Conservation (phyloP, 1,284 basidiomycete species). For the Volvariella volvacea region DNA sequence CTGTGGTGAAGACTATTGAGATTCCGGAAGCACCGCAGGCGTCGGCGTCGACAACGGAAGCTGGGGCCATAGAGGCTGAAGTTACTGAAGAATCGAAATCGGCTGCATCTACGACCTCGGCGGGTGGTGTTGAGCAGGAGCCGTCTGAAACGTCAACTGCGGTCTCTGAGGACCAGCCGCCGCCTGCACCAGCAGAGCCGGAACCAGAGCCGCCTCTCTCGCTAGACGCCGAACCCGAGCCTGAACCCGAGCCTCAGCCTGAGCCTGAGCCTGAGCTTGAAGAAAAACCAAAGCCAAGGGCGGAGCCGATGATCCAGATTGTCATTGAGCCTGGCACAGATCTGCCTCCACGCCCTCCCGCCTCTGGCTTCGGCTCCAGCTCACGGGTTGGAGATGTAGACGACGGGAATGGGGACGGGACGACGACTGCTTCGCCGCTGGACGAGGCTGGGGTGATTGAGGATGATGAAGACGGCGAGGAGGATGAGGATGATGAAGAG, state of each 20-base stretch:
- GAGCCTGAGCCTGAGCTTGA: not conserved
- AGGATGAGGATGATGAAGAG: not conserved
- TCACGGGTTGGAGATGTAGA: too few relatives aligned
- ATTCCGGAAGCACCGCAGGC: not conserved
- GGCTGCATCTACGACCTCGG: not conserved
- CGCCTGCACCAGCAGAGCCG: too few relatives aligned
- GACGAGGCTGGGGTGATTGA: too few relatives aligned
- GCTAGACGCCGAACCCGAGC: too few relatives aligned
- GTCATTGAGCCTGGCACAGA: not conserved
- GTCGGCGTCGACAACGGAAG: not conserved
- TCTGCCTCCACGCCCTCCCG: not conserved
- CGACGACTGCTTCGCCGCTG: not conserved
- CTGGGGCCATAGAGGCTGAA: not conserved
- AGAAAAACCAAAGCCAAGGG: not conserved
- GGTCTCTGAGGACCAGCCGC: too few relatives aligned
- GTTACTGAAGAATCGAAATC: not conserved
- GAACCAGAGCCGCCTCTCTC: too few relatives aligned
- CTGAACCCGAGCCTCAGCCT: not conserved
- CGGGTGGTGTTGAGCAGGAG: too few relatives aligned
- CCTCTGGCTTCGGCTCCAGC: too few relatives aligned
- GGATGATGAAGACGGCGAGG: not conserved
- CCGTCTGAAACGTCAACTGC: too few relatives aligned
- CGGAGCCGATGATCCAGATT: not conserved
- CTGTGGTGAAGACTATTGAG: not conserved
- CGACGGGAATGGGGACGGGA: not conserved